These are phyloP conservation scores for Schwanniomyces polymorphus DNA, from an alignment of 805 yeast genomes.

Conservation along the genomic window DNA sequence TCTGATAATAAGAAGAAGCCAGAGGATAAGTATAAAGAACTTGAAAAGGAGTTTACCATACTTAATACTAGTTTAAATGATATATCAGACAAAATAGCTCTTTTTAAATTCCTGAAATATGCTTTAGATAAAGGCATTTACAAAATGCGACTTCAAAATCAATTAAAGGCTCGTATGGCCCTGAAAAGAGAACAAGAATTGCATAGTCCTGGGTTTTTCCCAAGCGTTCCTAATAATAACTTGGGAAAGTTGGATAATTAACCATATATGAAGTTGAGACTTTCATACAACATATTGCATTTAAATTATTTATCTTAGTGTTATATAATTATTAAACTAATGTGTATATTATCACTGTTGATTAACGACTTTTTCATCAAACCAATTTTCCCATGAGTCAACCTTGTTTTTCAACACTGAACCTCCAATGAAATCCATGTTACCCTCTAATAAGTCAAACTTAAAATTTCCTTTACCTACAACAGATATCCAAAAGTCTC, in stretches of 20 bases:
- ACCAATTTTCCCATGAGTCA: conserved; percentile 73
- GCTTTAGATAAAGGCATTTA: conserved; percentile 42
- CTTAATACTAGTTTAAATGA: conserved; percentile 18
- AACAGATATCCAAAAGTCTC: conserved; percentile 45
- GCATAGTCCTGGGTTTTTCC: conserved; percentile 39
- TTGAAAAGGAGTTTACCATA: conserved; percentile 13
- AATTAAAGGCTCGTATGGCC: conserved; percentile 31
- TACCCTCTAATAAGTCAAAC: conserved; percentile 72
- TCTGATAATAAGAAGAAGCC: conserved; percentile 16
- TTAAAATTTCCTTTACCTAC: conserved; percentile 48
- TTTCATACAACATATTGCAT: neutral
- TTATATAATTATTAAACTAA: neutral
- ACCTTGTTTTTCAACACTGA: conserved; percentile 60
- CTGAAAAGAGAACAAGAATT: conserved; percentile 30
- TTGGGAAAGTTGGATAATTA: neutral
- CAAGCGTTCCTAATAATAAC: conserved; percentile 23
- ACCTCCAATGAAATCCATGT: conserved; percentile 70
- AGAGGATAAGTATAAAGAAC: conserved; percentile 15
- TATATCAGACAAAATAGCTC: conserved; percentile 19
- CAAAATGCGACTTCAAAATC: conserved; percentile 36
- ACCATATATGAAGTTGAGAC: neutral
- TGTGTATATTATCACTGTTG: neutral
- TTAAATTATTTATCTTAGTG: neutral
- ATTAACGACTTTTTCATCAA: conserved; percentile 71
- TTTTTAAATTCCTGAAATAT: conserved; percentile 36